Evolutionary conservation across 1,139 yeast genomes (phyloP).

Genomic region (Pichia inconspicua): DNA sequence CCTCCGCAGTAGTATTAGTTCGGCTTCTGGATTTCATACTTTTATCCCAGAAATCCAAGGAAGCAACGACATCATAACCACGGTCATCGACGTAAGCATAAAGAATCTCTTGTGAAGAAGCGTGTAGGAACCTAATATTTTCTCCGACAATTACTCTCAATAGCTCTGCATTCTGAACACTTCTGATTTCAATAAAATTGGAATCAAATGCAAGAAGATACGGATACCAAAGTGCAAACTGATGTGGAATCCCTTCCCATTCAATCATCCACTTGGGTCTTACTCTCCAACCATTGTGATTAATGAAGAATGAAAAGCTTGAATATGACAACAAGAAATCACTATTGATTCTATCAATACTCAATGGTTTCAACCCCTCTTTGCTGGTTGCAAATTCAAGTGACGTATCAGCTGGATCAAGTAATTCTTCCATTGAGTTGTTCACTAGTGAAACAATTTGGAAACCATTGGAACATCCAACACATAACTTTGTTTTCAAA

Average conservation of each 20-base stretch:
- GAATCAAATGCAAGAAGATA: constrained; percentile 85
- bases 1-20: constrained; percentile 5
- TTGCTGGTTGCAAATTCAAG: constrained; percentile 88
- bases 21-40: constrained; percentile 22
- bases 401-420: constrained; percentile 96
- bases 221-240: constrained; percentile 90
- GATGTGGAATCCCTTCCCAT: constrained; percentile 96
- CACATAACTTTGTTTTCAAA: constrained; percentile 78
- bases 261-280: constrained; percentile 89
- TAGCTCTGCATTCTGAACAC: constrained; percentile 79
- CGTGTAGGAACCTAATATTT: constrained; percentile 79
- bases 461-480: constrained; percentile 94
- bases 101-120: constrained; percentile 87
- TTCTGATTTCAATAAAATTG: constrained; percentile 84
- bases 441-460: constrained; percentile 85
- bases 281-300: constrained; percentile 93
- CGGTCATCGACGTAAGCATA: constrained; percentile 87
- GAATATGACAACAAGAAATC: constrained; percentile 84
- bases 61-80: constrained; percentile 86
- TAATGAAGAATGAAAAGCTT: constrained; percentile 89
- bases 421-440: constrained; percentile 62
- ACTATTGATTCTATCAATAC: constrained; percentile 81
- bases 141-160: constrained; percentile 91
- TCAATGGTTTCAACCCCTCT: constrained; percentile 80
- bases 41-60: constrained; percentile 78